phyloP scores from a whole-genome alignment of 139 green algal genomes.

The Desmodesmus armatus region DNA sequence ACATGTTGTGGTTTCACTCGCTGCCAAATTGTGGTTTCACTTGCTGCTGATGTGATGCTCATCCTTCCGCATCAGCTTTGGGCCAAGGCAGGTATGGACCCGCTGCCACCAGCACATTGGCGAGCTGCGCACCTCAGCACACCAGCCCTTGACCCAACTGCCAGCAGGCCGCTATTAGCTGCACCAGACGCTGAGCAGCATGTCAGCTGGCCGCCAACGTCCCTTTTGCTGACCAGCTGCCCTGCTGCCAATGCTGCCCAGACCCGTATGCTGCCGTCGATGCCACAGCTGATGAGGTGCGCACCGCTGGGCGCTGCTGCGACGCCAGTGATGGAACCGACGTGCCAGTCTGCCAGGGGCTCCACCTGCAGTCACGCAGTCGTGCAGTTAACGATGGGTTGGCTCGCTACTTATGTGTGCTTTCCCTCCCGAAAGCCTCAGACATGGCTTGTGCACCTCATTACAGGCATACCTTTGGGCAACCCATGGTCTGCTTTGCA shows the following conservation, averaged over 20 bases:
- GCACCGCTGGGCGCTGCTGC: conserved; percentile 41
- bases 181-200: conserved; percentile 34
- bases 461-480: no score
- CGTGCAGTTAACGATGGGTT: no score
- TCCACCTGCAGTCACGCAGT: conserved; percentile 5
- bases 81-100: background rate
- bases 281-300: conserved; percentile 50
- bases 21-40: background rate
- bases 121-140: conserved; percentile 62
- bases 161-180: conserved; percentile 25
- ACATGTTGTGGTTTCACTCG: background rate
- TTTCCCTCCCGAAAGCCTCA: no score
- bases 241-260: conserved; percentile 47
- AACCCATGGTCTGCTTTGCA: no score
- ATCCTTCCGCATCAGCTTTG: background rate
- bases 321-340: conserved; percentile 49
- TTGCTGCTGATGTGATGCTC: background rate
- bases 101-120: conserved; percentile 39
- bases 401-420: no score
- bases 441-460: no score
- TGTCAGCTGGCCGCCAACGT: conserved; percentile 37
- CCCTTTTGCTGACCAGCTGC: conserved; percentile 12
- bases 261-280: conserved; percentile 57
- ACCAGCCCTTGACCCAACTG: conserved; percentile 58
- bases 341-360: conserved; percentile 52